Conservation (phyloP, 2,329 filamentous ascomycete species). For the Magnaporthiopsis incrustans region DNA sequence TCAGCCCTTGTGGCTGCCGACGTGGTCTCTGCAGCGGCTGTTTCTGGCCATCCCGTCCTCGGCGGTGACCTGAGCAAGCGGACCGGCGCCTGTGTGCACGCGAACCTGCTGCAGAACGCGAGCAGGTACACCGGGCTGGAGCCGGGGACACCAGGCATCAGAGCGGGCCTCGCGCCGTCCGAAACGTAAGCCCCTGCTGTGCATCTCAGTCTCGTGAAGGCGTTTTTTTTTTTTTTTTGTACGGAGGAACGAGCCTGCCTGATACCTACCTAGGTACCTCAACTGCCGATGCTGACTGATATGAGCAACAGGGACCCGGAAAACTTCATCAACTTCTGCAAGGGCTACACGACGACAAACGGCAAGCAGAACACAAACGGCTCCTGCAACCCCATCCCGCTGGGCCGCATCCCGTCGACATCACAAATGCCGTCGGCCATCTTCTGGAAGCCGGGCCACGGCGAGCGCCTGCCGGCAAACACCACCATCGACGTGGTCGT, state of each 20-base stretch:
- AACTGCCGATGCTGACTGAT: background rate
- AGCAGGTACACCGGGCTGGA: slow-evolving; percentile 31
- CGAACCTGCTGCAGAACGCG: slow-evolving; percentile 27
- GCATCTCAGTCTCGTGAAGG: too few relatives aligned
- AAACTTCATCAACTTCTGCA: slow-evolving; percentile 55
- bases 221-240: too few relatives aligned
- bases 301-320: background rate
- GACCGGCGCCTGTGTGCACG: background rate
- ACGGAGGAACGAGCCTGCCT: too few relatives aligned
- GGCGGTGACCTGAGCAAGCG: background rate
- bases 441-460: slow-evolving; percentile 36
- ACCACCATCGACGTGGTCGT: slow-evolving; percentile 38
- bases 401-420: slow-evolving; percentile 45
- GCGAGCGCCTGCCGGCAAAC: slow-evolving; percentile 29
- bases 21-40: too few relatives aligned
- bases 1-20: background rate
- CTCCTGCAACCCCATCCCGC: slow-evolving; percentile 51
- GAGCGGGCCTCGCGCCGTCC: slow-evolving; percentile 29
- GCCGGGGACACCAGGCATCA: slow-evolving; percentile 19
- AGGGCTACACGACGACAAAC: slow-evolving; percentile 45
- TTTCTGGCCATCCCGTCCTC: too few relatives aligned
- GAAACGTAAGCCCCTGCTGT: slow-evolving; percentile 27
- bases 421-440: slow-evolving; percentile 47
- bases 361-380: slow-evolving; percentile 39
- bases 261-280: too few relatives aligned